These are phyloP conservation scores for Pulveroboletus ravenelii DNA, from an alignment of 768 basidiomycete species.

Conservation along the genomic window DNA sequence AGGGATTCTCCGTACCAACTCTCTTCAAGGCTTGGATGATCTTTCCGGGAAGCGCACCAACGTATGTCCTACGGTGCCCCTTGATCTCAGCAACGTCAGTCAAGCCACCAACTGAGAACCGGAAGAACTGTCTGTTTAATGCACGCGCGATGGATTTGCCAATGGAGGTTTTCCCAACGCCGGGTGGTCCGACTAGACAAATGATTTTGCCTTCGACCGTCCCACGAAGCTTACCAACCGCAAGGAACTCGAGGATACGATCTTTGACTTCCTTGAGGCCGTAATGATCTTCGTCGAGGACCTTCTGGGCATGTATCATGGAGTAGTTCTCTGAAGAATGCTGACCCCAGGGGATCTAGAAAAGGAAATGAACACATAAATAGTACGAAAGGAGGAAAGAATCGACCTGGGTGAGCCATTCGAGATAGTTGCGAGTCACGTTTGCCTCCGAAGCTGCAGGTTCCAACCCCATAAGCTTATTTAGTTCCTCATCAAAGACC, in stretches of 20 bases:
- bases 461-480: conserved; percentile 84
- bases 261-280: conserved; percentile 90
- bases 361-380: conserved; percentile 1
- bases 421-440: conserved; percentile 91
- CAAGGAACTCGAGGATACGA: conserved; percentile 92
- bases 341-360: conserved; percentile 91
- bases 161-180: conserved; percentile 96
- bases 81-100: conserved; percentile 99
- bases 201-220: conserved; percentile 97
- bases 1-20: conserved; percentile 89
- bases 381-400: neutral
- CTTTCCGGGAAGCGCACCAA: conserved; percentile 90
- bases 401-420: conserved; percentile 80
- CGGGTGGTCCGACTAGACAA: conserved; percentile 93
- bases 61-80: conserved; percentile 96
- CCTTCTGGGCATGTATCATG: conserved; percentile 71
- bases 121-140: conserved; percentile 87
- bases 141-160: conserved; percentile 94
- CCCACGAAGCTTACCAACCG: conserved; percentile 90
- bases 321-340: conserved; percentile 93
- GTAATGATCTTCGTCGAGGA: conserved; percentile 94
- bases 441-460: conserved; percentile 90
- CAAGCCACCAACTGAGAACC: conserved; percentile 94
- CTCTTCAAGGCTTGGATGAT: conserved; percentile 92
- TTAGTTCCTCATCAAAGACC: conserved; percentile 94